Conservation (phyloP, 108 stramenopile species). For the Schizochytrium sp. region DNA sequence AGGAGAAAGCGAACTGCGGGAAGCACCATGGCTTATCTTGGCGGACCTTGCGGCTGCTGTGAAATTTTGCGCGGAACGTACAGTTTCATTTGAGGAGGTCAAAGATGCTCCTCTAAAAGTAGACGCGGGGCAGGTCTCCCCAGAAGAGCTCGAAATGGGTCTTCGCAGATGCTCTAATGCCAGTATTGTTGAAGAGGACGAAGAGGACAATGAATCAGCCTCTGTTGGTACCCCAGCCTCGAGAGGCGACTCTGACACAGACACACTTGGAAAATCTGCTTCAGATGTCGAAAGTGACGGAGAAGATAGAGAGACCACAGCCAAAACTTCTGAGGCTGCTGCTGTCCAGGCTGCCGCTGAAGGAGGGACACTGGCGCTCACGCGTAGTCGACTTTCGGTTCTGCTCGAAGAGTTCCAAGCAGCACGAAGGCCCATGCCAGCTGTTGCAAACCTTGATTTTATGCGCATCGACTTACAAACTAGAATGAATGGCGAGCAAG, state of each 20-base stretch:
- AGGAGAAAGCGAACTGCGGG: neutral
- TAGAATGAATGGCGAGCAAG: neutral
- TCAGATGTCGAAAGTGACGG: neutral
- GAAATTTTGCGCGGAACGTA: neutral
- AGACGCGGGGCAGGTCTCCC: neutral
- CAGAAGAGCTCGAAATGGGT: conserved; percentile 1
- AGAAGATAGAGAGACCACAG: neutral
- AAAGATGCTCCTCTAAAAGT: conserved; percentile 25
- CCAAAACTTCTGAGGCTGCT: neutral
- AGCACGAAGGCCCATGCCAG: conserved; percentile 1
- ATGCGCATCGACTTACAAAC: conserved; percentile 30
- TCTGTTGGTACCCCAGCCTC: no score
- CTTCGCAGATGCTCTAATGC: neutral
- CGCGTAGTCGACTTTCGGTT: neutral
- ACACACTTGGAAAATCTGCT: neutral
- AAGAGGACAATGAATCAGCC: neutral
- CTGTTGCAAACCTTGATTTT: conserved; percentile 40
- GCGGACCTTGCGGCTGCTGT: conserved; percentile 5
- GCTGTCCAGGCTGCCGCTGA: conserved; percentile 2
- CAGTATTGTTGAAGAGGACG: neutral
- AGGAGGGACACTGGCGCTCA: conserved; percentile 6
- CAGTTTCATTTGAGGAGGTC: conserved; percentile 1
- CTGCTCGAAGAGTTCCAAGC: conserved; percentile 39
- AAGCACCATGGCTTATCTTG: conserved; percentile 1
- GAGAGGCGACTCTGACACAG: no score